Evolutionary conservation across 768 basidiomycete genomes (phyloP).

Genomic region (Psilocybe sp.): DNA sequence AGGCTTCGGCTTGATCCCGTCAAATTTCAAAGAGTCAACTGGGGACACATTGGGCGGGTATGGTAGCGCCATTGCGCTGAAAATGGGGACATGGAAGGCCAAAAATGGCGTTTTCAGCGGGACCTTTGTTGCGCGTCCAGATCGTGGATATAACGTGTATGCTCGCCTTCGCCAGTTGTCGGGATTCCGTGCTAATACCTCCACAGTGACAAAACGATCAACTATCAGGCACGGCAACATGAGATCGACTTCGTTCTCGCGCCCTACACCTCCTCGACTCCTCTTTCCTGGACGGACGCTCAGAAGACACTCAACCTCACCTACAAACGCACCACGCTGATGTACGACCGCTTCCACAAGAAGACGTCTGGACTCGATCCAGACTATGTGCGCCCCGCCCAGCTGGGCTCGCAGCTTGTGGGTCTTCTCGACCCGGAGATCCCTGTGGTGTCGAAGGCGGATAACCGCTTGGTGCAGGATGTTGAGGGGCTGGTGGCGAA

Average conservation of each 20-base stretch:
- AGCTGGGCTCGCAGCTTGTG: slow-evolving; percentile 23
- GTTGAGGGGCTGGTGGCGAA: slow-evolving; percentile 58
- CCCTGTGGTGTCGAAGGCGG: slow-evolving; percentile 39
- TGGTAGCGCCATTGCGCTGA: slow-evolving; percentile 50
- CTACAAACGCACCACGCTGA: slow-evolving; percentile 35
- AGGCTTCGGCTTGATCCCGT: slow-evolving; percentile 47
- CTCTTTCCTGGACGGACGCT: no score
- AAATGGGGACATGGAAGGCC: slow-evolving; percentile 15
- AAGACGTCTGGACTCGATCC: slow-evolving; percentile 60
- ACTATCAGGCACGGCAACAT: no score
- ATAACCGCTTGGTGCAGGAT: slow-evolving; percentile 51
- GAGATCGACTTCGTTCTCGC: no score
- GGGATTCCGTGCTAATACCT: no score
- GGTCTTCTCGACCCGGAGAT: slow-evolving; percentile 39
- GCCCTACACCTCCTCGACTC: no score
- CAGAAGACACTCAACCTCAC: no score
- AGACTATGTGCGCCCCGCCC: slow-evolving; percentile 36
- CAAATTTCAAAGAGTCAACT: slow-evolving; percentile 43
- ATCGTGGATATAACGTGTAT: no score
- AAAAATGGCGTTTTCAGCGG: no score
- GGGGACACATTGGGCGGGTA: slow-evolving; percentile 51
- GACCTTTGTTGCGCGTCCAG: no score
- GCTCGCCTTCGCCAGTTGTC: no score
- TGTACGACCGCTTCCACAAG: slow-evolving; percentile 41
- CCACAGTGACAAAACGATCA: no score